Percentiles rank a stretch among this genome's conserved stretches.
phyloP scores from a whole-genome alignment of 805 yeast genomes.

The Cyberlindnera subsufficiens region DNA sequence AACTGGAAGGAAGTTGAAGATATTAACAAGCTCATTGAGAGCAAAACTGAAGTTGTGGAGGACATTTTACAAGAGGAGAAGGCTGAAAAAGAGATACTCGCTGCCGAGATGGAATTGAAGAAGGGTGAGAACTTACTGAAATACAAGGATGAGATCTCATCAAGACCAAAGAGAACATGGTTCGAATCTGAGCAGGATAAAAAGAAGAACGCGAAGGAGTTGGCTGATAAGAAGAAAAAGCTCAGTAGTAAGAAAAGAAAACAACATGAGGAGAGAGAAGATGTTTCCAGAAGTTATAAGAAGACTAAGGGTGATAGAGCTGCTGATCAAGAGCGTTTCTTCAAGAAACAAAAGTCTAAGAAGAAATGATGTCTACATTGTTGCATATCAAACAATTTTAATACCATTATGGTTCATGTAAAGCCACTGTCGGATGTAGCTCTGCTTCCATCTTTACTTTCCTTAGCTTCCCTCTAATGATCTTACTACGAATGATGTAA shows the following conservation, averaged over 20 bases:
- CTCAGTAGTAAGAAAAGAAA: slow-evolving; percentile 70
- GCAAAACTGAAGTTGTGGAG: slow-evolving; percentile 53
- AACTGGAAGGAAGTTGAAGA: slow-evolving; percentile 83
- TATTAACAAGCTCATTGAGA: slow-evolving; percentile 53
- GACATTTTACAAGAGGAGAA: slow-evolving; percentile 87
- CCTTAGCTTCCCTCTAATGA: too few relatives aligned
- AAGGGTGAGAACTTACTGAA: slow-evolving; percentile 81
- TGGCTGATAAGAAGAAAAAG: slow-evolving; percentile 27
- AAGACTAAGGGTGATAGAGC: slow-evolving; percentile 74
- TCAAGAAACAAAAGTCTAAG: slow-evolving; percentile 20
- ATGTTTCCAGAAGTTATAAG: slow-evolving; percentile 52
- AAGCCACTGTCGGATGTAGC: too few relatives aligned
- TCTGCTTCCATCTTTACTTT: too few relatives aligned
- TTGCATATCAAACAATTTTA: too few relatives aligned
- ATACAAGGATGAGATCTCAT: slow-evolving; percentile 73
- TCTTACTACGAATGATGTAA: too few relatives aligned
- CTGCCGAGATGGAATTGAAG: slow-evolving; percentile 85
- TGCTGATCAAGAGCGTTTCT: slow-evolving; percentile 38
- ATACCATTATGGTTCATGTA: too few relatives aligned
- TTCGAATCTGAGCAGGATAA: slow-evolving; percentile 56
- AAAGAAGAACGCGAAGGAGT: slow-evolving; percentile 28
- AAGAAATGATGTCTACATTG: slow-evolving; percentile 7
- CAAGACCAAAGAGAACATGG: slow-evolving; percentile 97
- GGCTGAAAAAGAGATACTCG: slow-evolving; percentile 75
- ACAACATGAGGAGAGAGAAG: slow-evolving; percentile 57